Evolutionary conservation across 352 stramenopile genomes (phyloP).

Genomic region (Globisporangium polare): DNA sequence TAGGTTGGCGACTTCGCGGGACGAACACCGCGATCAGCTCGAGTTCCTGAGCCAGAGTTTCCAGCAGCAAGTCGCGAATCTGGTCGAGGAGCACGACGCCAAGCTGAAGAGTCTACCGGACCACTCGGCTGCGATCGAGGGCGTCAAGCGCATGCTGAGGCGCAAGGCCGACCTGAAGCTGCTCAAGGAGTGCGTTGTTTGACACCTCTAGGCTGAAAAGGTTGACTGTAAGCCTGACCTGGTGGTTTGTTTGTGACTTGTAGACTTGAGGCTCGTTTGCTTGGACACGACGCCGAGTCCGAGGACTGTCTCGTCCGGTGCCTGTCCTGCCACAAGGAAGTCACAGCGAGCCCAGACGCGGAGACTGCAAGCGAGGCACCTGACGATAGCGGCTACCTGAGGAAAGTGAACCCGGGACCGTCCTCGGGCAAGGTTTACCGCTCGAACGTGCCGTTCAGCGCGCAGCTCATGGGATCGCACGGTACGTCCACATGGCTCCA

Average conservation of each 20-base stretch:
- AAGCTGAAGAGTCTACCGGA: constrained; percentile 43
- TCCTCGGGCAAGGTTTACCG: constrained; percentile 54
- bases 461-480: constrained; percentile 20
- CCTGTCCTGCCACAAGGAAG: constrained; percentile 68
- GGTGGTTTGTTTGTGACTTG: neutral
- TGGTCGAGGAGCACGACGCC: constrained; percentile 33
- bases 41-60: constrained; percentile 24
- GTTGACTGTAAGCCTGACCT: neutral
- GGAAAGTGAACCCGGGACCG: constrained; percentile 50
- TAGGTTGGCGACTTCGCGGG: constrained; percentile 22
- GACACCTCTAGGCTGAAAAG: neutral
- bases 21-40: constrained; percentile 31
- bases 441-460: constrained; percentile 58
- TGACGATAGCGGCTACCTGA: constrained; percentile 18
- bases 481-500: neutral
- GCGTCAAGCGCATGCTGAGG: constrained; percentile 32
- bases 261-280: constrained; percentile 50
- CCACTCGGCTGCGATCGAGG: constrained; percentile 39
- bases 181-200: constrained; percentile 46
- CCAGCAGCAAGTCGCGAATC: constrained; percentile 21
- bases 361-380: constrained; percentile 21
- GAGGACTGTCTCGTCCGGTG: constrained; percentile 70
- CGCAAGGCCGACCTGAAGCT: constrained; percentile 63
- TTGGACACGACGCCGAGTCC: constrained; percentile 40
- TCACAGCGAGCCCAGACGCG: constrained; percentile 20